Evolutionary conservation across 352 stramenopile species (phyloP), one percentile per base, ranked within the genome.

Genomic region (Phytopythium delawarense): DNA sequence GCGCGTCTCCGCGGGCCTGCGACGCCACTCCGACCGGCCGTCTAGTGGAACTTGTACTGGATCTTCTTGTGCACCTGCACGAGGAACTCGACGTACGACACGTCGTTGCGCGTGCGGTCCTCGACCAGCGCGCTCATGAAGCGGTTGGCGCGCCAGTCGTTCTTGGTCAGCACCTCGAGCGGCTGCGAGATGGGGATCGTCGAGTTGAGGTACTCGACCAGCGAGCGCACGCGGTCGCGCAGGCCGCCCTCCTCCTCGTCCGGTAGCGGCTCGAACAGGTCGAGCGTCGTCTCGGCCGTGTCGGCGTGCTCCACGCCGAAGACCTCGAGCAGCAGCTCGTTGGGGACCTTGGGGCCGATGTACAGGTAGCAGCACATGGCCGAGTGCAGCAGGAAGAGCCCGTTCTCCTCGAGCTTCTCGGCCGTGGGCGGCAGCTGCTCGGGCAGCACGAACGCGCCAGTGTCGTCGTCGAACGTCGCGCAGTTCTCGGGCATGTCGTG

Each of bases 1-100:
- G 35, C 35, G 9, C 39, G 16, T 45, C 39, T n/a, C 16, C 39
- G 39, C 15, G 12, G 39, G 16, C 49, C 49, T 40, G 32, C 49
- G 6, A 55, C 48, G 48, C 49, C 49, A 40, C 13, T 11, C 12
- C 46, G 46, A n/a, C 49, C 40, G 18, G 11, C 30, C 52, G 20
- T 45, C 52, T 58, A 90, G 67, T 91, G 86, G 71, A 96, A 92
- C 73, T 93, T 94, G 65, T 92, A 87, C 75, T 96, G 87, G 75
- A 96, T 95, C 76, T 96, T 91, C 71, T 94, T 95, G 76, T 96
- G 89, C 57, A 95, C 80, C 61, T 94, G 81, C 48, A 92, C 88
- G 42, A 96, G 69, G 70, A 96, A 96, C 72, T 96, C 89, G 30
- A 96, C 87, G 64, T 96, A 96, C 56, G 85, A 94, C 39, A 92